Conservation (phyloP, 2,329 filamentous ascomycete species). For the Clathrospora elynae region DNA sequence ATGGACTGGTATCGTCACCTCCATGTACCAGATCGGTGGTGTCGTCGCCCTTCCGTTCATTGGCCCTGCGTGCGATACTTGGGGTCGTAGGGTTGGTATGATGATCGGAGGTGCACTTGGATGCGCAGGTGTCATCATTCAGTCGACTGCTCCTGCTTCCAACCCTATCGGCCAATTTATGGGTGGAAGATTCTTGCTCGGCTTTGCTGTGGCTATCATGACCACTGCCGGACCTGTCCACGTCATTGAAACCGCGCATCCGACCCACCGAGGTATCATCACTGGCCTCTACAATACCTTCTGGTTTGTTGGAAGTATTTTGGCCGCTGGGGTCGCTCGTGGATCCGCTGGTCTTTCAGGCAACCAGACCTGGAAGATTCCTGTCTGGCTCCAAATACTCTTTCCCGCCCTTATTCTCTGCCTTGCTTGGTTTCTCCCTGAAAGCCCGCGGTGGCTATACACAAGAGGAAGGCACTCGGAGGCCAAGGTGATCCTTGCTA, state of each 20-base stretch:
- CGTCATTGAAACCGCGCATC: conserved; percentile 65
- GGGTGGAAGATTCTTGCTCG: conserved; percentile 62
- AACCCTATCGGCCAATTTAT: conserved; percentile 56
- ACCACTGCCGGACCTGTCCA: conserved; percentile 63
- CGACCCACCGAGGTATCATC: conserved; percentile 59
- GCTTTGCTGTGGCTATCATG: conserved; percentile 64
- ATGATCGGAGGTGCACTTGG: conserved; percentile 59
- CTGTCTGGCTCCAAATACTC: conserved; percentile 36
- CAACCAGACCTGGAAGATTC: conserved; percentile 29
- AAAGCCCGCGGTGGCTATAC: conserved; percentile 65
- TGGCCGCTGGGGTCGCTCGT: conserved; percentile 35
- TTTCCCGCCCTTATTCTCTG: conserved; percentile 50
- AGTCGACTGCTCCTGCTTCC: conserved; percentile 52
- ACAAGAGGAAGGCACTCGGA: conserved; percentile 59
- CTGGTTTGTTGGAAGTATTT: conserved; percentile 50
- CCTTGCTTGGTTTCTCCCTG: conserved; percentile 59
- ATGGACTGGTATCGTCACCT: conserved; percentile 53
- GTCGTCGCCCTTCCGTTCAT: conserved; percentile 55
- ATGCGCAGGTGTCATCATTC: conserved; percentile 55
- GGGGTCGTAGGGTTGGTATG: conserved; percentile 53
- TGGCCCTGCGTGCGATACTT: conserved; percentile 54
- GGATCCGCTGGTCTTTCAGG: conserved; percentile 25
- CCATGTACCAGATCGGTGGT: conserved; percentile 57
- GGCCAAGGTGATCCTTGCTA: conserved; percentile 60
- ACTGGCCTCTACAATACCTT: conserved; percentile 53